phyloP scores from a whole-genome alignment of 2,329 filamentous ascomycete genomes.

The Diaporthe citri region DNA sequence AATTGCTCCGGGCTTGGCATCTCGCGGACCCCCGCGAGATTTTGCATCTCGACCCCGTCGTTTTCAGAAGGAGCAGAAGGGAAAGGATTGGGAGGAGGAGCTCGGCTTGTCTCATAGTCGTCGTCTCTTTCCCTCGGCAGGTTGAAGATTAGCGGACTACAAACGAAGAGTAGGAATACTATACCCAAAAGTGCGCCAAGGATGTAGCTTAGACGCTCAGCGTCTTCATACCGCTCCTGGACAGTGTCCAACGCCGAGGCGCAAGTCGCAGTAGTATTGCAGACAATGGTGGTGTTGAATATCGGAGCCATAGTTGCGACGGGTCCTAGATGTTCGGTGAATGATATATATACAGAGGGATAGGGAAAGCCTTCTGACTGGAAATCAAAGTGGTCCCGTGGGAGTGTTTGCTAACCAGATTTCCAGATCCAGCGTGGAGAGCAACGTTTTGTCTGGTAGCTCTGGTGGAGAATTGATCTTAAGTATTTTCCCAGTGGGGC shows the following conservation, averaged over 20 bases:
- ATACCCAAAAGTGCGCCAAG: background rate
- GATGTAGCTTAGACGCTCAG: background rate
- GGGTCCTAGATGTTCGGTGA: background rate
- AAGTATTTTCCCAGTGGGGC: background rate
- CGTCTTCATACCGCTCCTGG: background rate
- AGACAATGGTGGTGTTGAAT: background rate
- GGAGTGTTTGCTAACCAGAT: background rate
- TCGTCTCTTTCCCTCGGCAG: background rate
- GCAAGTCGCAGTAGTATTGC: background rate
- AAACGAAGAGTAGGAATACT: background rate
- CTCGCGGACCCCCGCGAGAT: background rate
- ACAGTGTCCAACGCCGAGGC: background rate
- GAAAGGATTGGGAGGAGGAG: background rate
- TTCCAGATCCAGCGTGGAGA: background rate
- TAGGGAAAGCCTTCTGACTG: background rate
- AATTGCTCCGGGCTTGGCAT: background rate
- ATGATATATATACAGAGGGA: no score
- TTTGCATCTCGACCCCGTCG: background rate
- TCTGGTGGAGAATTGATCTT: background rate
- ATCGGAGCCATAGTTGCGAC: background rate
- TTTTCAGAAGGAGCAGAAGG: background rate
- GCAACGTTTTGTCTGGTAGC: background rate
- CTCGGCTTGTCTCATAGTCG: background rate
- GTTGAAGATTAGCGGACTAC: constrained; percentile 1
- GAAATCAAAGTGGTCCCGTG: background rate